These are phyloP conservation scores for Zygosaccharomyces bisporus DNA, from an alignment of 805 yeast species.

Conservation along the genomic window DNA sequence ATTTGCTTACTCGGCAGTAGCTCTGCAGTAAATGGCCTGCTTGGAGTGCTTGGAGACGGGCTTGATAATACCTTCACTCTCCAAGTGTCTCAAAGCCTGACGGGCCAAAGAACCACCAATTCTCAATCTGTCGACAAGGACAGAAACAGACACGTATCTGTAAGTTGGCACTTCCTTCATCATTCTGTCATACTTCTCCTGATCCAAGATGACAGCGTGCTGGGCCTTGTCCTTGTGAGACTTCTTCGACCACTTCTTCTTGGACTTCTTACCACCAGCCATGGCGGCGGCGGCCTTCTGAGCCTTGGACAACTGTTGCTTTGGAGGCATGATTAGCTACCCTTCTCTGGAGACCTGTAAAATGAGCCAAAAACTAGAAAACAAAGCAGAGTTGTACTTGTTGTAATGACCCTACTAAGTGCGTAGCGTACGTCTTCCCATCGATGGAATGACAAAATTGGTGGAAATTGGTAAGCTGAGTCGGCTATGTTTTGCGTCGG, in stretches of 20 bases:
- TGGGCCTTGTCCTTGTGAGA: slow-evolving; percentile 99
- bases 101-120: slow-evolving; percentile 99
- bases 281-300: slow-evolving; percentile 99
- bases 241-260: slow-evolving; percentile 99
- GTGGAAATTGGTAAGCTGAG: slow-evolving; percentile 2
- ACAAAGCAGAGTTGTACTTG: not conserved
- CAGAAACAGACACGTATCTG: slow-evolving; percentile 97
- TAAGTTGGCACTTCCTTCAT: slow-evolving; percentile 98
- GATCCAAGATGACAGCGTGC: slow-evolving; percentile 95
- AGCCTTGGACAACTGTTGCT: slow-evolving; percentile 98
- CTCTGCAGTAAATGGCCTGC: slow-evolving; percentile 93
- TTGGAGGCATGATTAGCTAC: slow-evolving; percentile 83
- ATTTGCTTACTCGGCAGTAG: slow-evolving; percentile 56
- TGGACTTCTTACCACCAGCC: slow-evolving; percentile 99
- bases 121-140: slow-evolving; percentile 98
- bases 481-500: slow-evolving; percentile 2
- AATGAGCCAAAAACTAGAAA: not conserved
- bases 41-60: slow-evolving; percentile 92
- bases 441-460: slow-evolving; percentile 1
- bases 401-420: slow-evolving; percentile 3
- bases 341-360: not conserved
- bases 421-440: not conserved
- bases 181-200: slow-evolving; percentile 98
- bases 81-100: slow-evolving; percentile 94
- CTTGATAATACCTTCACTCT: slow-evolving; percentile 89